These are phyloP conservation scores for Erigeron canadensis DNA, from an alignment of 129 eudicot species.

Conservation along the genomic window DNA sequence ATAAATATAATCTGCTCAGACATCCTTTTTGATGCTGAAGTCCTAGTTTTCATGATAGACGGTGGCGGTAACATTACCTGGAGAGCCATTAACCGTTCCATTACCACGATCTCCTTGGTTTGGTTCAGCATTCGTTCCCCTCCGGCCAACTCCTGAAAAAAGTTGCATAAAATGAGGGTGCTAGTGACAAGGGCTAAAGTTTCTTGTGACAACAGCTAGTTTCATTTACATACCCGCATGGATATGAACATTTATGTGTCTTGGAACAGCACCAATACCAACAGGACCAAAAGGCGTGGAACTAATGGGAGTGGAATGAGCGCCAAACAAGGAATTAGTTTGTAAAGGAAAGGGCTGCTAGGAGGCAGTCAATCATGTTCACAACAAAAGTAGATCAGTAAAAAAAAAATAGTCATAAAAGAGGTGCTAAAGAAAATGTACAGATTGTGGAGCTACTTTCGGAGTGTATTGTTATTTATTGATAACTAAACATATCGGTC, in stretches of 20 bases:
- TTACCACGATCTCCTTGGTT: conserved; percentile 42
- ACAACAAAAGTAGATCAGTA: neutral
- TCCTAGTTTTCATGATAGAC: conserved; percentile 36
- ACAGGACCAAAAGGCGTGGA: conserved; percentile 53
- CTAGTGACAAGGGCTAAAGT: conserved; percentile 12
- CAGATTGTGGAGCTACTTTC: neutral
- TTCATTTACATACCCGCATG: conserved; percentile 61
- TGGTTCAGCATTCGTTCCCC: conserved; percentile 61
- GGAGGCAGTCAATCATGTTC: conserved; percentile 3
- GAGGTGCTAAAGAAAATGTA: neutral
- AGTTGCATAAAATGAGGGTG: neutral
- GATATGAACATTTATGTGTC: conserved; percentile 89
- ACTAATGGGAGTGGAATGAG: conserved; percentile 43
- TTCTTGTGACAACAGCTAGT: conserved; percentile 9
- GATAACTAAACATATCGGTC: too few relatives aligned
- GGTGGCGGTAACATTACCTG: conserved; percentile 49
- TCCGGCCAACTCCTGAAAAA: conserved; percentile 41
- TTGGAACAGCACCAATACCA: conserved; percentile 61
- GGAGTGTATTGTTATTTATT: too few relatives aligned
- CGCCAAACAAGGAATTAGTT: conserved; percentile 60
- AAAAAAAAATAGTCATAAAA: neutral
- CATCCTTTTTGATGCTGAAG: conserved; percentile 31
- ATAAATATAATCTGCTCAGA: conserved; percentile 32
- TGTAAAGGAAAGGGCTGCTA: conserved; percentile 95
- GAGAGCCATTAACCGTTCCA: conserved; percentile 42